Evolutionary conservation across 345 rosid species (phyloP).

Genomic region (Eucalyptus cloeziana): DNA sequence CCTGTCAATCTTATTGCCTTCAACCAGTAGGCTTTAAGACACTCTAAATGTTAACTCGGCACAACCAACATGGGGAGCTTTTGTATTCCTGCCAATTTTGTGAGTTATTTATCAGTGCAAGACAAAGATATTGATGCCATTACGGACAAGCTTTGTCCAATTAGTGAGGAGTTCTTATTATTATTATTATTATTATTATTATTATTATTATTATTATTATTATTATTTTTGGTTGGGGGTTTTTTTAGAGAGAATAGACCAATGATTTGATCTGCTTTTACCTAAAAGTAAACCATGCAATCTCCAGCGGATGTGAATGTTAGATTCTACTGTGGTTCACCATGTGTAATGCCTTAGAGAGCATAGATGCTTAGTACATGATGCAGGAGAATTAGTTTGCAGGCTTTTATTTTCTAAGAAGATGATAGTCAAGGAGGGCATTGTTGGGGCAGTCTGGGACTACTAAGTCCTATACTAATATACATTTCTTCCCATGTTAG

Average conservation of each 20-base stretch:
- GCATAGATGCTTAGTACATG: not conserved
- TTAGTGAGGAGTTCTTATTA: not conserved
- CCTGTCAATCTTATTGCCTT: not conserved
- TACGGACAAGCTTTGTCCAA: not conserved
- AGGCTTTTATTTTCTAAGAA: not conserved
- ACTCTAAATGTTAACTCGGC: not conserved
- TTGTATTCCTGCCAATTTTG: not conserved
- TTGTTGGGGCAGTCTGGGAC: not conserved
- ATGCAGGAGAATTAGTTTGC: not conserved
- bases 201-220: too few species aligned
- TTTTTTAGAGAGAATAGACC: not conserved
- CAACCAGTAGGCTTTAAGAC: not conserved
- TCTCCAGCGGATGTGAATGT: not conserved
- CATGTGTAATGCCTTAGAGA: not conserved
- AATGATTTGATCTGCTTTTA: not conserved
- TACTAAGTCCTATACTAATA: not conserved
- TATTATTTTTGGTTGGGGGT: not conserved
- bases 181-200: not conserved
- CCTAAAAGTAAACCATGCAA: not conserved
- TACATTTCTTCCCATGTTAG: constrained; percentile 25
- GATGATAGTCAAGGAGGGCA: not conserved
- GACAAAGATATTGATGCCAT: not conserved
- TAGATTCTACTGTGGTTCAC: not conserved
- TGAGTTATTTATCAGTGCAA: not conserved
- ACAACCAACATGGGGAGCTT: not conserved